Conservation (phyloP, 495 filamentous ascomycete species). For the Penicillium verhagenii region DNA sequence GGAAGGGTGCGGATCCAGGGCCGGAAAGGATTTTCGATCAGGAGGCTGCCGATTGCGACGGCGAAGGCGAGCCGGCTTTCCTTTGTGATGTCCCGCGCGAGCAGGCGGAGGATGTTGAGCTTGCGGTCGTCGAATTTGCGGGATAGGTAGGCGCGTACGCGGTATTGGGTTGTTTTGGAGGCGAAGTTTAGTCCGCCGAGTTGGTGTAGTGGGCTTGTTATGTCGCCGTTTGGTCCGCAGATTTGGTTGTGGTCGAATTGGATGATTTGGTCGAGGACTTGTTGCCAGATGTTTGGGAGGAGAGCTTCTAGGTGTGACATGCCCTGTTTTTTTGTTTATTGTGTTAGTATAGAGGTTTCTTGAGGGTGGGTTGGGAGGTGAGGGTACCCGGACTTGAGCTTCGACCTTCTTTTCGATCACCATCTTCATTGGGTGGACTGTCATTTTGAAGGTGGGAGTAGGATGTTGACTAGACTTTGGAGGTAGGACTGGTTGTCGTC, state of each 20-base stretch:
- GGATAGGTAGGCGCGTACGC: neutral
- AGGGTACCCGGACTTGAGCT: neutral
- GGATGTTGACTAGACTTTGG: no score
- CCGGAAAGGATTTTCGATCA: neutral
- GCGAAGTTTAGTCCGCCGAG: neutral
- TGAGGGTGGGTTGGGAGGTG: neutral
- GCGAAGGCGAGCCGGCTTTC: neutral
- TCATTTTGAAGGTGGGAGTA: no score
- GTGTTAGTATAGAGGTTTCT: neutral
- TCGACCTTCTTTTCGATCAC: neutral
- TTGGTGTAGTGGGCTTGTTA: neutral
- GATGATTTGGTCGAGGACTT: neutral
- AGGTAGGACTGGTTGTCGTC: no score
- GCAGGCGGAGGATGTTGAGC: neutral
- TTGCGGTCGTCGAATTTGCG: neutral
- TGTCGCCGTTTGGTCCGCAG: neutral
- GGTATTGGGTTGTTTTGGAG: neutral
- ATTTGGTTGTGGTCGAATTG: neutral
- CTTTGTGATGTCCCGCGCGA: neutral
- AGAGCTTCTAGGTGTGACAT: neutral
- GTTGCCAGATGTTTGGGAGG: neutral
- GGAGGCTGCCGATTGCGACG: neutral
- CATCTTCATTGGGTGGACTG: no score
- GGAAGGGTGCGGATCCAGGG: neutral
- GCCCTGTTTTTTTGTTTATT: neutral